Evolutionary conservation across 2,329 filamentous ascomycete genomes (phyloP), one percentile per base, ranked within the genome.

Genomic region (Cladosporium sp.): DNA sequence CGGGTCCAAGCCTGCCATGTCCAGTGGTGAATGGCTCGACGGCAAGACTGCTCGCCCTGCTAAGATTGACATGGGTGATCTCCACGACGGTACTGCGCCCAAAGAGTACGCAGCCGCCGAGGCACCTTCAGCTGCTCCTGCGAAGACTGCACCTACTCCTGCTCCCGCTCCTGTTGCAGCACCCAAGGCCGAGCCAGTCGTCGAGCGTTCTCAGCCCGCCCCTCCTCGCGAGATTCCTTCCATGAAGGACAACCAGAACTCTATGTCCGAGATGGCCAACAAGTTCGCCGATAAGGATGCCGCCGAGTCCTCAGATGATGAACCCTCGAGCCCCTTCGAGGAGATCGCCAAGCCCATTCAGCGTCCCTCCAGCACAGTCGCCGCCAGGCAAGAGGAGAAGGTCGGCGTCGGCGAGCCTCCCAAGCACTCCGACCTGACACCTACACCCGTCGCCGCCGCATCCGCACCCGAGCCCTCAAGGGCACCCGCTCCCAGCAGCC

Each of bases 41-140:
- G 95, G 95, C 70, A 95, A 96, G 82, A 74, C 71, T 28, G 92
- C 84, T 8, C 80, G 96, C 51, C 93, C 95, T 8, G 85, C 93
- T 67, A 98, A 97, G 85, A 93, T 99, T 76, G 94, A 95, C 71
- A 87, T 99, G 73, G 93, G 96, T 79, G 93, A 91, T 73, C 79
- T 98, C 58, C 98, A 96, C 78, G 92, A 97, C 49, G 93, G 93
- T 64, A 87, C 87, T 68, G 90, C 89, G 6, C 88, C 92, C 4
- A 88, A 91, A 72, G 92, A 97, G 80, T 85, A 97, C 21, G 77
- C 90, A 5, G 82, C 88, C 7, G 88, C 91, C 72, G 88, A 88
- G 77, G 90, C 89, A 77, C 82, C 89, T 28, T 71, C 70, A 49
- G 68, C 73, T 3, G 26, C 60, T 32, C 63, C 70, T 18, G 66